Evolutionary conservation across 192 early-diverging fungal genomes (phyloP), one percentile per base, ranked within the genome.

Genomic region (Backusella macrospora): DNA sequence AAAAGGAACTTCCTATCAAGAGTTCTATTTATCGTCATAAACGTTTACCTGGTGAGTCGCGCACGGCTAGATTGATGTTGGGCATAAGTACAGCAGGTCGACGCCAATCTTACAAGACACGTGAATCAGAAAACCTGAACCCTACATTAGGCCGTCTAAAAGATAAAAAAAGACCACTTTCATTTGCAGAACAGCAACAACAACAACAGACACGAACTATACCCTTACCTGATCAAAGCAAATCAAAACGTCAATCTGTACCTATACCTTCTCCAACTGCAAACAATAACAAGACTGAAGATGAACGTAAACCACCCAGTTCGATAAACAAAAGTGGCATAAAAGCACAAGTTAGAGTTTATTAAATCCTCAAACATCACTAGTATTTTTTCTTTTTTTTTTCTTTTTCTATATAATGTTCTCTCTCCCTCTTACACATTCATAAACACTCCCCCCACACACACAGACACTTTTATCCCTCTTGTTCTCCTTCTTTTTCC

Each of bases 41-140:
- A 46, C 29, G 65, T 13, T n/a, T 75, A 18, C 70, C 71, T 16
- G 62, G 46, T 13, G 70, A 77, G 7, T 72, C 70, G 38, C 70
- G 76, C 12, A 77, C 76, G 0, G 70, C 64, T 14, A 62, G 76
- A n/a, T 43, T 77, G 44, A 77, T 72, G 70, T 62, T 72, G 70
- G 76, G 76, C 0, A 63, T 77, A 3, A 77, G 76, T 29, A 72
- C 76, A 14, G 43, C 70, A 10, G 45, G 37, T 21, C 14, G 48
- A 14, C 47, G 63, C 23, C 43, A 71, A 16, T 43, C 59, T 10
- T 37, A 39, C 37, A 63, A 42, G 62, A 38, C 59, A 38, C 37
- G 55, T 62, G 47, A 72, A 62, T 64, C 44, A 21, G 43, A 43
- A 64, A 13, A 5, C 12, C n/a, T 64, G 5, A 10, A 44, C 34